Evolutionary conservation across 192 early-diverging fungal species (phyloP), one percentile per base, ranked within the genome.

Genomic region (Irineochytrium annulatum): DNA sequence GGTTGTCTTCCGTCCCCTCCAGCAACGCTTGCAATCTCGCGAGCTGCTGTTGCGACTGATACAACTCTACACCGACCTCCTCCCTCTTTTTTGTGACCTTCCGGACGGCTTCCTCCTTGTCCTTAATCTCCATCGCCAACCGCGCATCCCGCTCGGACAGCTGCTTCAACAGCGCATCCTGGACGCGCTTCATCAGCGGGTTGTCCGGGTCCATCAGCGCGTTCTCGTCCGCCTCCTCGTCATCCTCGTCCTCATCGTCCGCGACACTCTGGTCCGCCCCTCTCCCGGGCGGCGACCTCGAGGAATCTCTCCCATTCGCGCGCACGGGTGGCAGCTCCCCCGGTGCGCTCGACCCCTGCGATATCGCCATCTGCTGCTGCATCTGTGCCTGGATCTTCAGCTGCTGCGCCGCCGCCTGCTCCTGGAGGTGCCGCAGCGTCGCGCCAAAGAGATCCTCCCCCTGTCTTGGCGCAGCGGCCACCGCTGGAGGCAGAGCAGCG

Each of bases 181-280:
- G 82, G 39, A 84, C 80, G 29, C 79, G 66, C 57, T 72, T 59
- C 76, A 84, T 77, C 33, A 84, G 64, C 35, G 79, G 79, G 52
- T 74, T 54, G 35, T 75, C 51, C 13, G 75, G 48, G 31, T 74
- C 71, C 68, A 77, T 63, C 5, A 71, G 39, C 17, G 63, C 67
- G 26, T 70, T 57, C 3, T 55, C 43, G 0, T 69, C 67, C 24
- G 41, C 63, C 20, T 59, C 63, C 16, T 75, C 71, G 17, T 72
- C 71, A 13, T 58, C 68, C 0, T 58, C 61, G 6, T 32, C 68
- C 32, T n/a, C 70, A 4, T 71, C 45, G 26, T 30, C 3, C 64
- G 17, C 29, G 32, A n/a, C n/a, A n/a, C n/a, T n/a, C n/a, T n/a
- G n/a, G n/a, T n/a, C n/a, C n/a, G n/a, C n/a, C n/a, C n/a, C n/a